These are phyloP conservation scores for Lepidium aucheri DNA, from an alignment of 345 rosid species.

Conservation along the genomic window DNA sequence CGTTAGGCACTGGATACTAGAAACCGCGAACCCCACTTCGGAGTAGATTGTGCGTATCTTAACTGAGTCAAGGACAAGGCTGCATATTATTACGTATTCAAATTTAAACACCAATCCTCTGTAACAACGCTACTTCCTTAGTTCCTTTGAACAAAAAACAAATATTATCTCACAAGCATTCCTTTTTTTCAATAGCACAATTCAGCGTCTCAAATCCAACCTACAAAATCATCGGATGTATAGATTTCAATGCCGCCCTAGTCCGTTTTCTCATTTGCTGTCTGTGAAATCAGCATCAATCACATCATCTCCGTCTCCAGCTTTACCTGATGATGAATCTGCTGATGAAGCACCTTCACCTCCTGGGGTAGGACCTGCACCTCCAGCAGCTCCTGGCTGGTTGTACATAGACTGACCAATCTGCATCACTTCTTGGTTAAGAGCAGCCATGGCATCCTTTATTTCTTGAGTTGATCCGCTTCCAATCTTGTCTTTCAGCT, in stretches of 20 bases:
- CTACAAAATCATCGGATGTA: conserved; percentile 15
- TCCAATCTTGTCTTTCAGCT: conserved; percentile 70
- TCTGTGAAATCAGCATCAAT: conserved; percentile 90
- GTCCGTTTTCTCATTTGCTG: conserved; percentile 50
- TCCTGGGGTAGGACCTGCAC: conserved; percentile 55
- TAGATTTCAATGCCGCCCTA: background rate
- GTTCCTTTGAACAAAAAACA: background rate
- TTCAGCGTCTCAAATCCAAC: conserved; percentile 9
- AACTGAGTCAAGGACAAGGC: background rate
- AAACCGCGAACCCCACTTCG: background rate
- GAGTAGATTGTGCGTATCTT: background rate
- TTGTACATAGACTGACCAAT: conserved; percentile 84
- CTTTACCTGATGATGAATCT: conserved; percentile 44
- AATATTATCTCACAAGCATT: background rate
- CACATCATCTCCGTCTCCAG: conserved; percentile 68
- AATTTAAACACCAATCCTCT: background rate
- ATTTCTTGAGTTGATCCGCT: conserved; percentile 65
- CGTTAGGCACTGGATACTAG: no score
- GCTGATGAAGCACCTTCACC: conserved; percentile 42
- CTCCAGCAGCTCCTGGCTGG: conserved; percentile 65
- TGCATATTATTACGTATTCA: background rate
- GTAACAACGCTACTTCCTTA: background rate
- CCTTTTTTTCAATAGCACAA: background rate
- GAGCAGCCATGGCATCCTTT: conserved; percentile 78
- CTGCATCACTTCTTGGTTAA: conserved; percentile 95